Evolutionary conservation across 371 early-diverging fungal genomes (phyloP).

Genomic region (Mucor sp.): DNA sequence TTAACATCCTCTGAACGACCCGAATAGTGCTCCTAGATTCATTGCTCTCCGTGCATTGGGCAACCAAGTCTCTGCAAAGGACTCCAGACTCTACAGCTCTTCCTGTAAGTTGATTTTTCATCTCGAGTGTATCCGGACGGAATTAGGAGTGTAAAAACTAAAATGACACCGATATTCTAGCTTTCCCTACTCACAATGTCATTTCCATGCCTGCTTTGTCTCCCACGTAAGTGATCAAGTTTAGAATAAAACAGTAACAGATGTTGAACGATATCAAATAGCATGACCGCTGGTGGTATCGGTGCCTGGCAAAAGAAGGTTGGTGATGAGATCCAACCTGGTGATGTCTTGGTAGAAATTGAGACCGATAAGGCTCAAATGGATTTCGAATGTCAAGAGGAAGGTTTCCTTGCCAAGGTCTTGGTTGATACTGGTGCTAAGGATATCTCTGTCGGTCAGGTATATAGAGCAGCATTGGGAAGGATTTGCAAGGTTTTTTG

Average conservation of each 20-base stretch:
- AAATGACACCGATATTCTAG: conserved; percentile 25
- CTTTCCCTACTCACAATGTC: conserved; percentile 86
- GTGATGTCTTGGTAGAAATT: conserved; percentile 96
- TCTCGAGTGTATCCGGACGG: neutral
- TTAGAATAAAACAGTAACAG: neutral
- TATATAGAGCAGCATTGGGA: conserved; percentile 15
- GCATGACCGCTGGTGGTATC: conserved; percentile 97
- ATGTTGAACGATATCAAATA: conserved; percentile 2
- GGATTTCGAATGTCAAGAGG: conserved; percentile 99
- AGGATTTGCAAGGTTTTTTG: neutral
- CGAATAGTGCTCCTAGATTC: conserved; percentile 42
- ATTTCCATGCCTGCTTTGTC: conserved; percentile 98
- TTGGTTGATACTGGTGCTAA: conserved; percentile 84
- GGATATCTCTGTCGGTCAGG: conserved; percentile 81
- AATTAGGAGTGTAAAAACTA: neutral
- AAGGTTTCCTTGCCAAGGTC: conserved; percentile 96
- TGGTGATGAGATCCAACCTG: conserved; percentile 91
- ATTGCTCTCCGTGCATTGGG: conserved; percentile 52
- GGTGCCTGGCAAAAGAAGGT: conserved; percentile 95
- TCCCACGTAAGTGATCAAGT: conserved; percentile 71
- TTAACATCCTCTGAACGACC: neutral
- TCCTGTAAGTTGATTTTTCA: conserved; percentile 49
- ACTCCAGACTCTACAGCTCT: conserved; percentile 58
- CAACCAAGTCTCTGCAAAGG: conserved; percentile 34
- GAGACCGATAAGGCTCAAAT: conserved; percentile 99